phyloP scores from a whole-genome alignment of 257 asterid species.

The Jasminum sambac region DNA sequence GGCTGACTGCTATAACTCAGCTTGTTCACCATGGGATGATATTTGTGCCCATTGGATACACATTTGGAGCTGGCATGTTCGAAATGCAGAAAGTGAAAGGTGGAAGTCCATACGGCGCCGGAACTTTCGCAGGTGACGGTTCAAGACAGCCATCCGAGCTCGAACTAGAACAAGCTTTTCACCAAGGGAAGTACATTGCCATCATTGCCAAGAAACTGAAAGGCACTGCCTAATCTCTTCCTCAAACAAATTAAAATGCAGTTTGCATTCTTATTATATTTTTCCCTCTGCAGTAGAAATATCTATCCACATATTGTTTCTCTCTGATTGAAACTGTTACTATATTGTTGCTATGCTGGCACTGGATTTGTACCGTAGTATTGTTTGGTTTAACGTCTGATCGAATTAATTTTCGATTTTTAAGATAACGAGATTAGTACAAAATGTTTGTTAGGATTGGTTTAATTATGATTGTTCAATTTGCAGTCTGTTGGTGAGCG shows the following conservation, averaged over 20 bases:
- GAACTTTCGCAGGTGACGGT: conserved; percentile 81
- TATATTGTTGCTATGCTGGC: conserved; percentile 27
- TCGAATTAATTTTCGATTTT: too few species aligned
- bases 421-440: too few species aligned
- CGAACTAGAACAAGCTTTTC: conserved; percentile 55
- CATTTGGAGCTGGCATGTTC: conserved; percentile 81
- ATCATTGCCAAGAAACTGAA: conserved; percentile 56
- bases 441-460: too few species aligned
- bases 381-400: conserved; percentile 17
- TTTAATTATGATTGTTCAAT: background rate
- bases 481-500: background rate
- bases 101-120: conserved; percentile 90
- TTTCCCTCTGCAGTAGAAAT: conserved; percentile 11
- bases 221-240: conserved; percentile 35
- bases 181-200: conserved; percentile 63
- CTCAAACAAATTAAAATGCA: conserved; percentile 21
- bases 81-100: conserved; percentile 81
- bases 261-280: conserved; percentile 24
- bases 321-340: conserved; percentile 19
- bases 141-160: conserved; percentile 57
- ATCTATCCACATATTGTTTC: conserved; percentile 14
- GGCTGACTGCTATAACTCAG: conserved; percentile 84
- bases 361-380: conserved; percentile 8
- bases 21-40: conserved; percentile 79
- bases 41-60: conserved; percentile 74